A percentile compares a stretch with the other conserved stretches of the same genome.
Conservation (phyloP, 805 yeast genomes). For the Starmerella cellae region DNA sequence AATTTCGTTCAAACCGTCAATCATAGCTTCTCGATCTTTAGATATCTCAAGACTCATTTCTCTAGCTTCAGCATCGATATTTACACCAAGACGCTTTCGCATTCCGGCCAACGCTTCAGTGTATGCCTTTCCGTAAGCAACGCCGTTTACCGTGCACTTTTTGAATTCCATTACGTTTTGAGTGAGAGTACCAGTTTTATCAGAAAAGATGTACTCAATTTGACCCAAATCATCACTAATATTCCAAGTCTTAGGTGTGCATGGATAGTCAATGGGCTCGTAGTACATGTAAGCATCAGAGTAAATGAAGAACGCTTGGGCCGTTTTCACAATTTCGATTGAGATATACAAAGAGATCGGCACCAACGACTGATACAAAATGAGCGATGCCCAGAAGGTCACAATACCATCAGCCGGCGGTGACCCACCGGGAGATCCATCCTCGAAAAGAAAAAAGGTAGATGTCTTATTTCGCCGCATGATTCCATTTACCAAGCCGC, state of each 20-base stretch:
- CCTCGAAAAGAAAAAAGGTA: conserved; percentile 46
- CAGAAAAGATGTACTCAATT: conserved; percentile 69
- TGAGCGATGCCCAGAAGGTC: conserved; percentile 60
- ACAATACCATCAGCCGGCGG: conserved; percentile 55
- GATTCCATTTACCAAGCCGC: conserved; percentile 60
- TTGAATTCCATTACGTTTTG: conserved; percentile 78
- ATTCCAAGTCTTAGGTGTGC: conserved; percentile 74
- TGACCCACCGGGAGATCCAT: conserved; percentile 39
- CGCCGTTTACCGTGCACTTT: conserved; percentile 59
- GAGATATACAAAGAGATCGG: conserved; percentile 73
- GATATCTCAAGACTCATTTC: conserved; percentile 36
- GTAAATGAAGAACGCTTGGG: conserved; percentile 65
- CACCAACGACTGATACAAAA: conserved; percentile 62
- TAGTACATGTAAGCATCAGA: conserved; percentile 61
- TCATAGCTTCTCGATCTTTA: conserved; percentile 39
- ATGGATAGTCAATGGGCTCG: conserved; percentile 56
- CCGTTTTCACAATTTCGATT: conserved; percentile 66
- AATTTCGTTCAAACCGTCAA: conserved; percentile 29
- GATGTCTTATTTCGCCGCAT: conserved; percentile 35
- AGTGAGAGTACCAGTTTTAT: conserved; percentile 73
- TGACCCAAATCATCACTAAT: conserved; percentile 79
- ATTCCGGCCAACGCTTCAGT: conserved; percentile 68
- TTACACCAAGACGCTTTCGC: conserved; percentile 53
- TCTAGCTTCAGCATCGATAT: conserved; percentile 40
- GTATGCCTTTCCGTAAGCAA: conserved; percentile 61